Base-by-base conservation (phyloP, 306 rosid genomes). In the Begonia peltatifolia region DNA sequence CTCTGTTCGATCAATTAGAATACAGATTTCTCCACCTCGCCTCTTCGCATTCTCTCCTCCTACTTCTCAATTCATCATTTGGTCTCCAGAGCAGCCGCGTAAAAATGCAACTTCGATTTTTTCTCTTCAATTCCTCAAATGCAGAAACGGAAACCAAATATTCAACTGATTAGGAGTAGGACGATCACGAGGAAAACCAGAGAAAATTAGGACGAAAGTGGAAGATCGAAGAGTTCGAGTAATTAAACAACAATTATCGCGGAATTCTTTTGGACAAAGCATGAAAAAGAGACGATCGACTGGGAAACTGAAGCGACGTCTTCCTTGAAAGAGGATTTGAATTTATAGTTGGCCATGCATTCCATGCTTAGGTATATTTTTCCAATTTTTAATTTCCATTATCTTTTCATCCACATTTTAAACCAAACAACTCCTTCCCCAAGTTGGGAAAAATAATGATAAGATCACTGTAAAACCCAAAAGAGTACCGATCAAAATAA, bases 111-210 rank as follows among this genome's bases (percentile, higher is more conserved):
- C 38, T 5, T 30, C 38, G 0, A 30, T 30, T 20, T 20, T 20
- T 20, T 20, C 23, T 20, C 23, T 20, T 20, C 4, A 20, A 20
- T 20, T 20, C 23, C 38, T 30, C 38, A 55, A 55, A 55, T 9
- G 9, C 15, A 11, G 14, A 0, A 17, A 22, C 6, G 14, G 53
- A 14, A 14, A 7, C 12, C 8, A n/a, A 58, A 47, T 46, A 58
- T 30, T 30, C 38, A 30, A 30, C 38, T 5, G 38, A 30, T 30
- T 30, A 30, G 8, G 8, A 30, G 38, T 7, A 30, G 38, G 38
- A 30, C 38, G 48, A 46, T 58, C 63, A 58, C 62, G 63, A 9
- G 63, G 25, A 25, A 47, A 47, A 46, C 1, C 12, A 14, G 53
- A 23, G 17, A 17, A 56, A 56, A 17, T 0, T 30, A 30, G 38